Evolutionary conservation across 2,329 filamentous ascomycete species (phyloP), one percentile per base, ranked within the genome.

Genomic region (Claviceps sp.): DNA sequence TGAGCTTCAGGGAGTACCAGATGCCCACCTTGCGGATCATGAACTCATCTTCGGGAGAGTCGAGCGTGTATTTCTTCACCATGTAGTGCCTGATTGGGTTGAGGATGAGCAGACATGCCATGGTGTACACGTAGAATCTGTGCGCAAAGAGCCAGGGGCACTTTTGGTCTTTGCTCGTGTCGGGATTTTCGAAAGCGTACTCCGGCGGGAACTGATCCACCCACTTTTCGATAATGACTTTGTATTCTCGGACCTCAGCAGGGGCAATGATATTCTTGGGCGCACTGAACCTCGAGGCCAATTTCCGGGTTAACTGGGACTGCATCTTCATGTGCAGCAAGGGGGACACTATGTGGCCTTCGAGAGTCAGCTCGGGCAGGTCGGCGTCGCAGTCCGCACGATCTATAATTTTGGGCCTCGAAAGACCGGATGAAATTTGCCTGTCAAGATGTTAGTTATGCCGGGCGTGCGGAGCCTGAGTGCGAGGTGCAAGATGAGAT

Each of bases 81-180:
- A 78, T 70, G 55, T 68, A 74, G 1, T 67, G 61, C 46, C 75
- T 71, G 47, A 76, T 64, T 6, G 72, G 71, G 49, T 73, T 67
- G 1, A 76, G 61, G 54, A 72, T 71, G 50, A 72, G 68, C 57
- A 75, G 65, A 38, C 72, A 70, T 16, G 69, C 67, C 56, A 71
- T 67, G 30, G 67, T 67, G 51, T 73, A 70, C 2, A 75, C 55
- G 54, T 74, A 71, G 42, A 63, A 64, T n/a, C 73, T 70, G 43
- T 76, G 73, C n/a, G 70, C 65, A 6, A 66, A 60, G n/a, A 73
- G 63, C 57, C 71, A 72, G 0, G 65, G 61, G 50, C 72, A 61
- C 11, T 61, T 53, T 1, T 60, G 54, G 52, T 76, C 73, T 30
- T 67, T 63, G 1, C 62, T 67, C 0, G 59, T 65, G 54, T 76